phyloP scores from a whole-genome alignment of 208 protist species.

The Trypanosoma lewisi region DNA sequence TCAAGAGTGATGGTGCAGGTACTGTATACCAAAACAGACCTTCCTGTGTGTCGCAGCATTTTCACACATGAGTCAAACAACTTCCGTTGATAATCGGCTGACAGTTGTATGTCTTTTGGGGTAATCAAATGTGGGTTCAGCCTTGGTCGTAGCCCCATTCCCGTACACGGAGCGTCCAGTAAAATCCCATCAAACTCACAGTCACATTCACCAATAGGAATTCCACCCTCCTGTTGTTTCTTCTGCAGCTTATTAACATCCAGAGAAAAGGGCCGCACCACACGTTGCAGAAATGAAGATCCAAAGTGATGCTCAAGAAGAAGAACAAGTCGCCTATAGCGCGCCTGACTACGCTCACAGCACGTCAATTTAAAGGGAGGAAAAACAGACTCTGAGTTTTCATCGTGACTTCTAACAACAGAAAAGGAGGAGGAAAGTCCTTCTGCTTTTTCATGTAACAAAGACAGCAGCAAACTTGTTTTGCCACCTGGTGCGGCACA shows the following conservation, averaged over 20 bases:
- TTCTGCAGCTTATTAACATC: conserved; percentile 28
- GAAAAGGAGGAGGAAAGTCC: conserved; percentile 20
- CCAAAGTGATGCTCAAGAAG: conserved; percentile 44
- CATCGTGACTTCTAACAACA: neutral
- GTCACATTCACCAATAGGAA: neutral
- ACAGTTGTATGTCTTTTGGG: conserved; percentile 26
- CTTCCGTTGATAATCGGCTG: conserved; percentile 75
- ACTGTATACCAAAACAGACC: conserved; percentile 52
- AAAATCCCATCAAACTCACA: conserved; percentile 65
- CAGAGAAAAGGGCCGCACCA: conserved; percentile 10
- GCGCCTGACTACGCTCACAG: conserved; percentile 52
- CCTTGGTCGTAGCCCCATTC: conserved; percentile 68
- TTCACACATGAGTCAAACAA: conserved; percentile 60
- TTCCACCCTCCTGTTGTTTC: neutral
- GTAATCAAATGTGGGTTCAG: conserved; percentile 48
- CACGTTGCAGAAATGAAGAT: neutral
- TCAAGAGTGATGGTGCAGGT: conserved; percentile 68
- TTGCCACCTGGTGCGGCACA: conserved; percentile 94
- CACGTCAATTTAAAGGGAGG: conserved; percentile 29
- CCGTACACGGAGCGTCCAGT: conserved; percentile 85
- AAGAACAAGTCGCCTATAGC: conserved; percentile 32
- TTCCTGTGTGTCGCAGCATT: conserved; percentile 26
- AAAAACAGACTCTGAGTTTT: neutral
- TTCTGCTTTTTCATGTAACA: conserved; percentile 32
- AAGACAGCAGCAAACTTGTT: conserved; percentile 76